Conservation (phyloP, 495 filamentous ascomycete species). For the Penicillium desertorum region DNA sequence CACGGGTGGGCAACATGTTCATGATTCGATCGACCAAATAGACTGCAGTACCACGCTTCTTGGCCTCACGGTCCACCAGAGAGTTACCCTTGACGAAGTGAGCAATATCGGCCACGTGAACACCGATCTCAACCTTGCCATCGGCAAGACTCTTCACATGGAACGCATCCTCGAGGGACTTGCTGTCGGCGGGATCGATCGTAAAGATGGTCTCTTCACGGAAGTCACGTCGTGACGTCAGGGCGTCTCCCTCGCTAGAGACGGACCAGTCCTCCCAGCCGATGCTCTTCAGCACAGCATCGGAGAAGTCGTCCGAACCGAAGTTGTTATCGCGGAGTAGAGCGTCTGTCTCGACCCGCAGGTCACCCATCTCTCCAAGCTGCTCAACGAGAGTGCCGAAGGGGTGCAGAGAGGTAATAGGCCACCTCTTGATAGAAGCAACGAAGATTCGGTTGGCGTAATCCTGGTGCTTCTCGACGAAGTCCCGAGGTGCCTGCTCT, state of each 20-base stretch:
- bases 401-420: constrained; percentile 97
- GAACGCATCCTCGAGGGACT: constrained; percentile 86
- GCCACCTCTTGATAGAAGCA: constrained; percentile 98
- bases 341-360: constrained; percentile 96
- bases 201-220: constrained; percentile 88
- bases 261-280: constrained; percentile 89
- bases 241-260: constrained; percentile 73
- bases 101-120: constrained; percentile 93
- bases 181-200: constrained; percentile 78
- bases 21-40: constrained; percentile 90
- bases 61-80: constrained; percentile 93
- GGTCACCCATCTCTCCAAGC: constrained; percentile 94
- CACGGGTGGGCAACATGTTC: constrained; percentile 81
- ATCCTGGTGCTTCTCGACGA: constrained; percentile 97
- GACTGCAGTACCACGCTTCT: constrained; percentile 95
- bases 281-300: constrained; percentile 90
- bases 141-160: constrained; percentile 81
- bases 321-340: constrained; percentile 98
- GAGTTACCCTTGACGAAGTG: constrained; percentile 97
- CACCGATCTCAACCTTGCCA: constrained; percentile 87
- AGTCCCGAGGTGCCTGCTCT: constrained; percentile 95
- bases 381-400: constrained; percentile 97
- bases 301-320: constrained; percentile 93
- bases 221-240: constrained; percentile 84
- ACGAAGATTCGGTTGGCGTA: constrained; percentile 98